A percentile compares a stretch with the other conserved stretches of the same genome.
These are phyloP conservation scores for Phytophthora uliginosa DNA, from an alignment of 352 stramenopile species.

Conservation along the genomic window DNA sequence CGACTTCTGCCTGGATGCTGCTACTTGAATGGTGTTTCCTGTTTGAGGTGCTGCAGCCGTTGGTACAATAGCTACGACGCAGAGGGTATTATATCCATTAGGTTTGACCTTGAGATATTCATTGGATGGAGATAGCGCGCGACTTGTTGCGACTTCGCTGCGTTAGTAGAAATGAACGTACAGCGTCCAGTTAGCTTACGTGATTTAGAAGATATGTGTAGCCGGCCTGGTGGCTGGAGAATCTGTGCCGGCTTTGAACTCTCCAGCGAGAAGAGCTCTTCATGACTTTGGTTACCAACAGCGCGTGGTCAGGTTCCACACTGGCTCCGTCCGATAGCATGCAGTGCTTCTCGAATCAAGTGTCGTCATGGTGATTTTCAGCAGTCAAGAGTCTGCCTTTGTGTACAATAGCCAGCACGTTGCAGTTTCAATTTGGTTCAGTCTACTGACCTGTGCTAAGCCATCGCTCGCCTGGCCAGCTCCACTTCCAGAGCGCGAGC, in stretches of 20 bases:
- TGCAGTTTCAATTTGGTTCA: background rate
- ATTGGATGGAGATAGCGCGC: background rate
- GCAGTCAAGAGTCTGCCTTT: too few relatives aligned
- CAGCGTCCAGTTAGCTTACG: background rate
- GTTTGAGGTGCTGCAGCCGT: background rate
- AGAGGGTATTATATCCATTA: background rate
- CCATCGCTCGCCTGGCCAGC: conserved; percentile 30
- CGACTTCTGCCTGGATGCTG: background rate
- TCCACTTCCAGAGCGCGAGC: conserved; percentile 43
- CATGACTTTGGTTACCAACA: background rate
- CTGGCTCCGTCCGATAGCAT: background rate
- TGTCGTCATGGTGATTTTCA: too few relatives aligned
- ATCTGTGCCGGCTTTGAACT: background rate
- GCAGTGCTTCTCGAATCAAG: too few relatives aligned
- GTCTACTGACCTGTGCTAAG: conserved; percentile 24
- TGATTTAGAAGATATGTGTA: background rate
- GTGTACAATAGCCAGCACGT: too few relatives aligned
- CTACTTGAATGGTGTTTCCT: background rate
- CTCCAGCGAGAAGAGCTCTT: background rate
- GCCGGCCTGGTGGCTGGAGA: background rate
- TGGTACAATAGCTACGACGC: background rate
- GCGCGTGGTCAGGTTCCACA: background rate
- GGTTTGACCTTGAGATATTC: background rate
- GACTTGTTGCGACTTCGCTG: background rate
- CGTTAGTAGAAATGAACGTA: background rate